phyloP scores from a whole-genome alignment of 2,329 filamentous ascomycete genomes.

The Alternaria sp. region DNA sequence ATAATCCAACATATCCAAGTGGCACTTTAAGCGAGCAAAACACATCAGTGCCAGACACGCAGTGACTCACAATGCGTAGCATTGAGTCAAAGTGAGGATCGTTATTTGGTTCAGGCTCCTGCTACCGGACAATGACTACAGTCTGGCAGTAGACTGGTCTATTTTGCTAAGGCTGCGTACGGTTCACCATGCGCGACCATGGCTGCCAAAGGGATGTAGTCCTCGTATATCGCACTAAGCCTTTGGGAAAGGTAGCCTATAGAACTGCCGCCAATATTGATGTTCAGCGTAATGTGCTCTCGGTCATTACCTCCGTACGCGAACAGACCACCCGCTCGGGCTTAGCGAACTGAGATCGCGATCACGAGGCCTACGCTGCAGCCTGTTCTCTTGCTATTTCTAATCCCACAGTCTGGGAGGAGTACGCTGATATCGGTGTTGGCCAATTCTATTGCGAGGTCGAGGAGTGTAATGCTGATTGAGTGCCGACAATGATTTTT shows the following conservation, averaged over 20 bases:
- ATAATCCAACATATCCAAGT: neutral
- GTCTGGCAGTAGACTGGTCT: neutral
- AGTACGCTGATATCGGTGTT: too few relatives aligned
- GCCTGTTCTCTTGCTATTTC: neutral
- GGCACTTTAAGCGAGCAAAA: neutral
- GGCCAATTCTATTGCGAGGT: too few relatives aligned
- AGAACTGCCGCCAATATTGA: neutral
- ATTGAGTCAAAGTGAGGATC: neutral
- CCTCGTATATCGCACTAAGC: neutral
- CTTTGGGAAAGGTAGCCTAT: neutral
- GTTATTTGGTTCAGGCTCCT: neutral
- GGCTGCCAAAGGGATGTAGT: neutral
- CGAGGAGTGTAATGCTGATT: too few relatives aligned
- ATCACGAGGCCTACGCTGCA: neutral
- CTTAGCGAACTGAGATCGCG: neutral
- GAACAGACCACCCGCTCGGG: neutral
- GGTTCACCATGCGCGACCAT: neutral
- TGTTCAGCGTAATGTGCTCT: neutral
- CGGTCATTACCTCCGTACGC: neutral
- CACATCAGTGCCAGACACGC: neutral
- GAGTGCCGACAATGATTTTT: too few relatives aligned
- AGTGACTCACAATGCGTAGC: neutral
- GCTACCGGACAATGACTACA: neutral
- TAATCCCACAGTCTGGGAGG: neutral
- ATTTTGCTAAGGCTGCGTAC: neutral